Evolutionary conservation across 805 yeast genomes (phyloP).

Genomic region (Candida nonsorbophila): DNA sequence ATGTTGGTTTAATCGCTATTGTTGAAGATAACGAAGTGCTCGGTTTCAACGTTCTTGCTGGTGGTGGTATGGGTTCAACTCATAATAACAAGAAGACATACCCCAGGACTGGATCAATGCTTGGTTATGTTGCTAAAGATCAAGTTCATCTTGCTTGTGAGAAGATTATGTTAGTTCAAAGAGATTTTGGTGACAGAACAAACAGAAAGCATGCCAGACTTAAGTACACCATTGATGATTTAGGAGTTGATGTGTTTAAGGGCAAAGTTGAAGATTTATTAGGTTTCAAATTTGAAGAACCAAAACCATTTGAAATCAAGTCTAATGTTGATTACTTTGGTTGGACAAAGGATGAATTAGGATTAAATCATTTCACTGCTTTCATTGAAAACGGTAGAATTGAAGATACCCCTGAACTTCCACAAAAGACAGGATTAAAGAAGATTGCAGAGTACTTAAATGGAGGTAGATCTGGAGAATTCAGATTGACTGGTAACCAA

Average conservation of each 20-base stretch:
- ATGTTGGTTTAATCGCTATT: conserved; percentile 87
- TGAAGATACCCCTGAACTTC: conserved; percentile 85
- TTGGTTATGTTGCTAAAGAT: conserved; percentile 70
- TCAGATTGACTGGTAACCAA: conserved; percentile 94
- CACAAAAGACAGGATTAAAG: conserved; percentile 82
- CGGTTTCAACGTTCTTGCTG: conserved; percentile 87
- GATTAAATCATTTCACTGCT: conserved; percentile 84
- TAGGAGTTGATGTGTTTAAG: conserved; percentile 84
- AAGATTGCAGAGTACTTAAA: conserved; percentile 71
- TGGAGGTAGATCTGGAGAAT: conserved; percentile 62
- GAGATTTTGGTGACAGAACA: conserved; percentile 91
- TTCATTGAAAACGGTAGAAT: conserved; percentile 96
- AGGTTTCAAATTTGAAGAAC: conserved; percentile 70
- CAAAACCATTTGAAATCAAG: conserved; percentile 69
- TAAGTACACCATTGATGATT: conserved; percentile 91
- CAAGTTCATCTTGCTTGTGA: conserved; percentile 78
- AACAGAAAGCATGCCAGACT: conserved; percentile 97
- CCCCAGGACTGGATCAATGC: conserved; percentile 86
- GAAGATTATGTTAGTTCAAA: conserved; percentile 87
- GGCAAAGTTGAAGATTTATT: conserved; percentile 75
- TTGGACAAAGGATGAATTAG: conserved; percentile 84
- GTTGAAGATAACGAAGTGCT: conserved; percentile 59
- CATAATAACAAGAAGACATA: conserved; percentile 96
- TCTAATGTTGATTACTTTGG: conserved; percentile 91
- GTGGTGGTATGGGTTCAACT: conserved; percentile 99